Base-by-base conservation (phyloP, 768 basidiomycete genomes). In the Cytidiella melzeri region DNA sequence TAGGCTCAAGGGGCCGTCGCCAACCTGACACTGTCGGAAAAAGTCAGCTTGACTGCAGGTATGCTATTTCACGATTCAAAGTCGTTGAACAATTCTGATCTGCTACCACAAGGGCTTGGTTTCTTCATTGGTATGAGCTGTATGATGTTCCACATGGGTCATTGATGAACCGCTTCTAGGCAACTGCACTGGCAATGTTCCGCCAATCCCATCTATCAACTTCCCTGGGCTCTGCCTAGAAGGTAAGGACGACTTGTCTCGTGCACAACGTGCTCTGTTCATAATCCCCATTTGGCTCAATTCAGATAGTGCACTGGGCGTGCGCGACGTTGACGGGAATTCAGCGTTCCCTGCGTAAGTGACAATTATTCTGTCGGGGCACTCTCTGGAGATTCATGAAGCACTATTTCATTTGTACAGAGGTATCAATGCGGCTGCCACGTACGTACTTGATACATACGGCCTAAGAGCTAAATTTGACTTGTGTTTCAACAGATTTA, bases 1-100 rank as follows among this genome's bases (percentile, higher is more conserved):
- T 28, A 80, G 78, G 79, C 79, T 1, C 62, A 66, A 57, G 64
- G 68, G 5, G 73, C 75, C 0, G 68, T 86, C 4, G 60, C 69
- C 5, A 73, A 77, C 47, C 67, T 68, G 15, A 61, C 64, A 1
- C 51, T 65, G 0, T 51, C 49, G 1, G 63, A 68, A 27, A 68
- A 66, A 30, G 60, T 66, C 43, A 68, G 63, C 45, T 48, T 68
- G 25, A 63, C 57, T 3, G 66, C 67, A 0, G 67, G 67, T 21
- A 50, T 79, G 52, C 21, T 34, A 34, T 15, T 13, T 12, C 15
- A 34, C 15, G 30, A 7, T 15, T 34, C 30, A 7, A 34, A 34
- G n/a, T n/a, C 30, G 30, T 15, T 34, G 30, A 34, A 7, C 30
- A 34, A 7, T 34, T 15, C 30, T 15, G 30, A 7, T 7, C 15